Percentiles rank a stretch among this genome's conserved stretches.
Conservation (phyloP, 169 alveolate species). For the Eimeria praecox region DNA sequence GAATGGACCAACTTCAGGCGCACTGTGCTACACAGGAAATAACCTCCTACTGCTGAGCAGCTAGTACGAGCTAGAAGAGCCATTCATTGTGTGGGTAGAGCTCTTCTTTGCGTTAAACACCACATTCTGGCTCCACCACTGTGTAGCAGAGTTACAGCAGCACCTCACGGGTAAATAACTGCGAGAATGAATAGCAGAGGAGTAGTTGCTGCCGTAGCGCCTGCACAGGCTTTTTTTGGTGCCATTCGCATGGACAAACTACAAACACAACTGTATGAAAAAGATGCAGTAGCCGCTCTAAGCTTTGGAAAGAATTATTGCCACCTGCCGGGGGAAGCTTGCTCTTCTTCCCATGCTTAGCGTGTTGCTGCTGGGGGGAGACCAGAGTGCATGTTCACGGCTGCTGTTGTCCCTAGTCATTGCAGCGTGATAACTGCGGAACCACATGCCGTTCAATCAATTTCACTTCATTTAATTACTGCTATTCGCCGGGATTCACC, state of each 20-base stretch:
- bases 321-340: conserved; percentile 27
- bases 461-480: not conserved
- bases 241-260: not conserved
- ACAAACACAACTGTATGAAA: not conserved
- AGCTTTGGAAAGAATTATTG: not conserved
- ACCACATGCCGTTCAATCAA: not conserved
- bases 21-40: too few species aligned
- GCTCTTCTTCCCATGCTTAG: conserved; percentile 13
- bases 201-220: not conserved
- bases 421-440: conserved; percentile 25
- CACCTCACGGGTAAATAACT: not conserved
- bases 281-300: not conserved
- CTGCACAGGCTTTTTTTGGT: not conserved
- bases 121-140: not conserved
- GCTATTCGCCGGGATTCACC: not conserved
- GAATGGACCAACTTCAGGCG: not conserved
- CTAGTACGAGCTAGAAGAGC: not conserved
- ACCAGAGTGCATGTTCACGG: not conserved
- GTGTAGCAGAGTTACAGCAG: not conserved
- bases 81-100: not conserved
- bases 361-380: conserved; percentile 59
- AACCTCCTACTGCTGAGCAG: not conserved
- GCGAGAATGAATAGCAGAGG: not conserved
- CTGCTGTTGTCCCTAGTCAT: conserved; percentile 16
- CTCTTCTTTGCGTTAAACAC: not conserved